Evolutionary conservation across 2,329 filamentous ascomycete genomes (phyloP), one percentile per base, ranked within the genome.

Genomic region (Curvularia eragrostidis): DNA sequence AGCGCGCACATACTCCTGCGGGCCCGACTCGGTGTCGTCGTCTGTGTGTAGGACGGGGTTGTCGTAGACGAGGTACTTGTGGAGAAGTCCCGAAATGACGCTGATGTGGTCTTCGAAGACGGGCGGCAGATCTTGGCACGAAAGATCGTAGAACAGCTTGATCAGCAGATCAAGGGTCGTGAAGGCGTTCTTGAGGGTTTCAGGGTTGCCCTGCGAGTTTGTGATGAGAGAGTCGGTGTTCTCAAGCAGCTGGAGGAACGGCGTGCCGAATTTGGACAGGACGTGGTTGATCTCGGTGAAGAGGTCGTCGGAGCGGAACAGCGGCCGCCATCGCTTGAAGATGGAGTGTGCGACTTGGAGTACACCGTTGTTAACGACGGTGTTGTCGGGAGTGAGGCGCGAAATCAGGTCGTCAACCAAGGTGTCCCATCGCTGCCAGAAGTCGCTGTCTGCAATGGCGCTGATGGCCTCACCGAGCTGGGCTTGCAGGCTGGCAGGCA

Each of bases 271-370:
- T 56, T 89, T 92, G 59, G 82, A 81, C 51, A 99, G 85, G 55
- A 99, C 96, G 80, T 99, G 95, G 78, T 97, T 95, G 81, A 99
- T 96, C 79, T 99, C 95, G 34, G 87, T 90, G 77, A 93, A 99
- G 10, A 99, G 86, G 49, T 91, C 92, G 77, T 99, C 92, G 42
- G 93, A 97, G 61, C 91, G 88, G 80, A 96, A 97, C 39, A 99
- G 84, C 8, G 95, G 96, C 64, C 95, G 86, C 95, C 95, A 99
- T 76, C 95, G 85, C 75, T 90, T 91, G 80, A 98, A 99, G 69
- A 99, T 98, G 48, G 95, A 98, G 79, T 99, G 95, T 67, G 96
- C 96, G 43, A 99, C 95, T 79, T 97, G 93, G 59, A 99, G 83
- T 18, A 99, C 95, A 65, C 95, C 96, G 70, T 93, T 91, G 78